Percentiles rank a stretch among this genome's conserved stretches.
phyloP scores from a whole-genome alignment of 768 basidiomycete genomes.

The Roridomyces roridus region DNA sequence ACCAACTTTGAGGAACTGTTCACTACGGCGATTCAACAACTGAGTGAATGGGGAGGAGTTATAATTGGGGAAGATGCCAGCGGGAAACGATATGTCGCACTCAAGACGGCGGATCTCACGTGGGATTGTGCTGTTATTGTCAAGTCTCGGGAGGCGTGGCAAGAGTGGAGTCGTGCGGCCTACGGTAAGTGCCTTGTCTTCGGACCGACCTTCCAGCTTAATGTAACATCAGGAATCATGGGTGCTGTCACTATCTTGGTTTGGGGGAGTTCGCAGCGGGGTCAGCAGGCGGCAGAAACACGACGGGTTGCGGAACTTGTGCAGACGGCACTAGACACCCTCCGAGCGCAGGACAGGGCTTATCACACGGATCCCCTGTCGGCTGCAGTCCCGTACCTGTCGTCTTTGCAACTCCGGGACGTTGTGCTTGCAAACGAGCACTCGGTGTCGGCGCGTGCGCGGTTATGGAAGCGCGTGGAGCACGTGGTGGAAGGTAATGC shows the following conservation, averaged over 20 bases:
- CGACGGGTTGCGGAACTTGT: slow-evolving; percentile 76
- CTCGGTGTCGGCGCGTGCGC: slow-evolving; percentile 66
- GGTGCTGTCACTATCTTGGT: slow-evolving; percentile 40
- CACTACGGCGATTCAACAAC: slow-evolving; percentile 78
- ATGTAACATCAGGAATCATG: slow-evolving; percentile 33
- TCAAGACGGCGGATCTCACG: slow-evolving; percentile 70
- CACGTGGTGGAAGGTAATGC: slow-evolving; percentile 88
- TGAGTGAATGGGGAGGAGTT: slow-evolving; percentile 76
- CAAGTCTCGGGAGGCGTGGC: slow-evolving; percentile 70
- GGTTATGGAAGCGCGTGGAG: slow-evolving; percentile 85
- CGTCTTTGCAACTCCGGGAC: slow-evolving; percentile 88
- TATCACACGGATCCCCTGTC: slow-evolving; percentile 84
- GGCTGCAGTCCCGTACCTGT: slow-evolving; percentile 76
- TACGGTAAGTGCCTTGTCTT: slow-evolving; percentile 53
- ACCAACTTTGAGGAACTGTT: slow-evolving; percentile 71
- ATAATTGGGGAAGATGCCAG: slow-evolving; percentile 73
- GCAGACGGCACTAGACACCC: slow-evolving; percentile 77
- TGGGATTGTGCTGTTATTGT: slow-evolving; percentile 72
- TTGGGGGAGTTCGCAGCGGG: slow-evolving; percentile 43
- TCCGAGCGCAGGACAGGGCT: slow-evolving; percentile 83
- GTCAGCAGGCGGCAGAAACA: slow-evolving; percentile 60
- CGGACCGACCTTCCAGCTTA: neutral
- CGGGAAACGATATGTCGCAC: slow-evolving; percentile 76
- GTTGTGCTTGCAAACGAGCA: slow-evolving; percentile 83
- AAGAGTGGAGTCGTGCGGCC: slow-evolving; percentile 67